phyloP scores from a whole-genome alignment of 345 rosid genomes.

The Syzygium aqueum region DNA sequence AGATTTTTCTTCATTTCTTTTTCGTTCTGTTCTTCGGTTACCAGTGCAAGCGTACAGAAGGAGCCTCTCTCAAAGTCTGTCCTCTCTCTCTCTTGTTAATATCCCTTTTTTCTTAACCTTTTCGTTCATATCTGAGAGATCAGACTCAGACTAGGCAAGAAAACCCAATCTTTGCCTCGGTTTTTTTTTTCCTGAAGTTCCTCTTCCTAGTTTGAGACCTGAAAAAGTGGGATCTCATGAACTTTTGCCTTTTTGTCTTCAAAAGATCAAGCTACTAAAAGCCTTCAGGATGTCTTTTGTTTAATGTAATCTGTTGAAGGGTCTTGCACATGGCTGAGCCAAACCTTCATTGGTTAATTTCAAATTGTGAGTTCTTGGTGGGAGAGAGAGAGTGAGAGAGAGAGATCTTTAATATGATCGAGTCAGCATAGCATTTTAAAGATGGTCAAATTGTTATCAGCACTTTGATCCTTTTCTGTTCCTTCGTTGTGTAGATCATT shows the following conservation, averaged over 20 bases:
- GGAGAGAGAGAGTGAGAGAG: neutral
- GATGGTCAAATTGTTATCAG: neutral
- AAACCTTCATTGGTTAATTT: neutral
- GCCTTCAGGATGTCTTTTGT: neutral
- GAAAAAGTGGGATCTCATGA: neutral
- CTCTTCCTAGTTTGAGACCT: neutral
- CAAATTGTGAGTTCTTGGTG: neutral
- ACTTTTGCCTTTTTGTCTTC: neutral
- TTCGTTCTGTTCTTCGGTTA: neutral
- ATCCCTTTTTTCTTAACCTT: neutral
- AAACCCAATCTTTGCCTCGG: neutral
- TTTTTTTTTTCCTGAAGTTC: neutral
- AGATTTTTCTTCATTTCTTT: neutral
- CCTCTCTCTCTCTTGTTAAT: neutral
- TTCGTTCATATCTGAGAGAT: neutral
- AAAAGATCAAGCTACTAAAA: neutral
- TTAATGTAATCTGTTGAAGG: neutral
- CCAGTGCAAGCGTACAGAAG: neutral
- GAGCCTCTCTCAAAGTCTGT: neutral
- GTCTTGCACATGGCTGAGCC: neutral
- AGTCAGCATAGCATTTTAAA: neutral
- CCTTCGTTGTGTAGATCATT: neutral
- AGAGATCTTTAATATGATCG: neutral
- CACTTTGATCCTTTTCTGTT: neutral
- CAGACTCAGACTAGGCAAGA: neutral